Conservation (phyloP, 2,329 filamentous ascomycete species). For the Cryphonectria carpinicola region DNA sequence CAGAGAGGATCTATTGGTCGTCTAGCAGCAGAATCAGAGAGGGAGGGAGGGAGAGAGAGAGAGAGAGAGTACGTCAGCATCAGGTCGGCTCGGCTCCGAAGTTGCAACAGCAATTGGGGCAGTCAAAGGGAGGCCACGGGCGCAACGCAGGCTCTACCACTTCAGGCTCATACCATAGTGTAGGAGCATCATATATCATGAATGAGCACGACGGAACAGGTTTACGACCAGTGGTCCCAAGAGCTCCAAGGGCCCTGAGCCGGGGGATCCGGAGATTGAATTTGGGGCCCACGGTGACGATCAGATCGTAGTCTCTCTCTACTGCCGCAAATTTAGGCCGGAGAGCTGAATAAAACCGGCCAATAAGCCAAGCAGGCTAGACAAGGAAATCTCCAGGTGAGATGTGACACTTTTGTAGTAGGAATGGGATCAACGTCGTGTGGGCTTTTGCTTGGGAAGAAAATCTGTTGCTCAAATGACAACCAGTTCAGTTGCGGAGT, state of each 20-base stretch:
- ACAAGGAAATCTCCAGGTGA: background rate
- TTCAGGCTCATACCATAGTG: background rate
- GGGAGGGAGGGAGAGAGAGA: background rate
- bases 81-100: background rate
- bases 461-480: background rate
- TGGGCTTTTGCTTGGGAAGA: background rate
- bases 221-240: background rate
- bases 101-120: conserved; percentile 3
- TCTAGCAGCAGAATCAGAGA: conserved; percentile 12
- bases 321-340: background rate
- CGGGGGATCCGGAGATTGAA: conserved; percentile 17
- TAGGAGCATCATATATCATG: background rate
- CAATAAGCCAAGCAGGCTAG: background rate
- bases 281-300: conserved; percentile 3
- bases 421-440: background rate
- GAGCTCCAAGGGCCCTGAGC: background rate
- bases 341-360: background rate
- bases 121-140: background rate
- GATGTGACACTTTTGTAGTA: background rate
- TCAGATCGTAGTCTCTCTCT: background rate
- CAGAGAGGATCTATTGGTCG: background rate
- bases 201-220: conserved; percentile 2
- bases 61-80: conserved; percentile 22
- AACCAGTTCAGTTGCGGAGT: background rate
- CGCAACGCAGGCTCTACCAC: background rate